phyloP scores from a whole-genome alignment of 371 early-diverging fungal species.

The Racocetra persica region DNA sequence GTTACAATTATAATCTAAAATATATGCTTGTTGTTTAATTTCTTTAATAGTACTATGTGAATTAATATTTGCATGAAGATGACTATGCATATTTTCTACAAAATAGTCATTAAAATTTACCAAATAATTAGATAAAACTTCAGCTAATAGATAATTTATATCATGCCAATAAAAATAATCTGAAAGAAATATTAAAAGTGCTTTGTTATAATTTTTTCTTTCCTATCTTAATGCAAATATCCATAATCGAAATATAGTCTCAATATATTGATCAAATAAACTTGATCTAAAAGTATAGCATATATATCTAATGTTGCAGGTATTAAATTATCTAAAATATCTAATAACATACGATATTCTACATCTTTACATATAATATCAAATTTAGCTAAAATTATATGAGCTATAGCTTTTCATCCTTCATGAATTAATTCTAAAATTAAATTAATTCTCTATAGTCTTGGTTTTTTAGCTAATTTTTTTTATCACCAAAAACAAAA shows the following conservation, averaged over 20 bases:
- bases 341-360: neutral
- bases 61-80: too few relatives aligned
- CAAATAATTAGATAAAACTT: too few relatives aligned
- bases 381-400: neutral
- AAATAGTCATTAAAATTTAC: too few relatives aligned
- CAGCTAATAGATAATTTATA: too few relatives aligned
- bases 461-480: conserved; percentile 13
- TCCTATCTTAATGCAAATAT: neutral
- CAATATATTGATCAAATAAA: neutral
- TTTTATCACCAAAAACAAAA: neutral
- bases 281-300: neutral
- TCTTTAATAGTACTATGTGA: too few relatives aligned
- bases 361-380: neutral
- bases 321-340: neutral
- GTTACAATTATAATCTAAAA: too few relatives aligned
- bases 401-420: neutral
- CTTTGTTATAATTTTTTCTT: conserved; percentile 33
- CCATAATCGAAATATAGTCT: conserved; percentile 1
- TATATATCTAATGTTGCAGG: conserved; percentile 9
- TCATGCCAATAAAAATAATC: neutral
- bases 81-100: too few relatives aligned
- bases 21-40: too few relatives aligned
- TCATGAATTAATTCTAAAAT: neutral
- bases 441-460: conserved; percentile 11
- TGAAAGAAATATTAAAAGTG: conserved; percentile 19